These are phyloP conservation scores for Aeminium ludgeri DNA, from an alignment of 495 filamentous ascomycete species.

Conservation along the genomic window DNA sequence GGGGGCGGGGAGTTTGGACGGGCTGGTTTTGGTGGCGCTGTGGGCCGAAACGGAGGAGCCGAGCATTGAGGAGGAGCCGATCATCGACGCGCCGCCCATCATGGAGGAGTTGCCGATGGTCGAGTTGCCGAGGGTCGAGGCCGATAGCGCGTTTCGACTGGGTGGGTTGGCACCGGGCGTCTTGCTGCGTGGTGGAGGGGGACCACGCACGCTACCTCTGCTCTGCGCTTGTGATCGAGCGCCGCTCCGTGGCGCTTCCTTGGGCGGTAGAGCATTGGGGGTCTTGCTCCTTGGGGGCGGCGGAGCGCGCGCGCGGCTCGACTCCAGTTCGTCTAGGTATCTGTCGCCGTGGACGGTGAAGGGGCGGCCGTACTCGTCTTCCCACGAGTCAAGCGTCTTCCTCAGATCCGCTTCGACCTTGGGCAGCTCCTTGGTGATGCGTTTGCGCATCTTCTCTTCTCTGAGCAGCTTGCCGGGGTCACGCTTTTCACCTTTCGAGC, in stretches of 20 bases:
- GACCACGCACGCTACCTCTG: conserved; percentile 18
- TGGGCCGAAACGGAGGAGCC: conserved; percentile 16
- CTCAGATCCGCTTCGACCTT: conserved; percentile 72
- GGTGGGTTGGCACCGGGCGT: conserved; percentile 48
- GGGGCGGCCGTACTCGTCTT: conserved; percentile 81
- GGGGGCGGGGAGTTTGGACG: conserved; percentile 69
- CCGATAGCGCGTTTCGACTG: conserved; percentile 41
- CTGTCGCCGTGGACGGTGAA: conserved; percentile 84
- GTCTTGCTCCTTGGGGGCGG: conserved; percentile 67
- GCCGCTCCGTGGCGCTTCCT: conserved; percentile 15
- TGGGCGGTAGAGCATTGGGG: conserved; percentile 32
- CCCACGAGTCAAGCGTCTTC: conserved; percentile 70
- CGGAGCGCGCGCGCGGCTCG: conserved; percentile 41
- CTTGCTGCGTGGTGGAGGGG: conserved; percentile 27
- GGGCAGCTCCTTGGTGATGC: conserved; percentile 85
- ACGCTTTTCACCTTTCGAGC: conserved; percentile 73
- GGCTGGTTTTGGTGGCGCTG: conserved; percentile 33
- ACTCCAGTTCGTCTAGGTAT: conserved; percentile 65
- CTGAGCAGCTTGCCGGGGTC: conserved; percentile 88
- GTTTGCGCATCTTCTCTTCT: conserved; percentile 96
- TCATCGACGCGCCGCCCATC: too few species aligned
- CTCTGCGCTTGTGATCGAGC: conserved; percentile 5
- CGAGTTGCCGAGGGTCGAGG: conserved; percentile 19
- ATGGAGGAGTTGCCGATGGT: too few species aligned
- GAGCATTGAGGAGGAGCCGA: conserved; percentile 4